Base-by-base conservation (phyloP, 306 rosid species). In the Oemleria cerasiformis region DNA sequence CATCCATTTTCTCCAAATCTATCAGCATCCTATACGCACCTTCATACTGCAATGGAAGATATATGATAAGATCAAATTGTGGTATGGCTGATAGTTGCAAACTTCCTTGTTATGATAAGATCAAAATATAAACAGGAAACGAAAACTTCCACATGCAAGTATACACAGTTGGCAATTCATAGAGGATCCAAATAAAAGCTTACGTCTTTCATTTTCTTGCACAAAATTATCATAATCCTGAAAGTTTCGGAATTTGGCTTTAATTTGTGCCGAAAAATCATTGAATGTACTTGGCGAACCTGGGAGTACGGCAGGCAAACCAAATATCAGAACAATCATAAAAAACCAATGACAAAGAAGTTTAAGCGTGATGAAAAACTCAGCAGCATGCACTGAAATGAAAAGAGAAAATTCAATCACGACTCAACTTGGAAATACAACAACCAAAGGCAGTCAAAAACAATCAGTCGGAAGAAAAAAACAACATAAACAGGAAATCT, bases 151-250 rank as follows among this genome's bases (percentile, higher is more conserved):
- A 9, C 69, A 62, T 66, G 79, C 74, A 77, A 58, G 69, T 19
- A 48, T 34, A 65, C 25, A 41, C 41, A 58, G 36, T 13, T 0
- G 5, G 10, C n/a, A 58, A 63, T 59, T 8, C 25, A 47, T 13
- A 21, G 30, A 21, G 39, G 14, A 45, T 41, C 16, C 14, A 55
- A 72, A 58, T 38, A 67, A 67, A 66, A 73, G 75, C 86, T 89
- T 84, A 91, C 97, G 78, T 94, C 91, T 85, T 87, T 94, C 80
- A 86, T 77, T 81, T 78, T 87, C 74, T 82, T 82, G 12, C 72
- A 73, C 78, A 87, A 83, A 72, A 42, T 59, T 81, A 91, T 89
- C 92, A 89, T 84, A 59, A 40, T 48, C 80, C 90, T 84, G 82
- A 86, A 89, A 77, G 90, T 87, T 78, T 89, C 96, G 42, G 14